Conservation (phyloP, 2,329 filamentous ascomycete genomes). For the Orbilia blumenaviensis region DNA sequence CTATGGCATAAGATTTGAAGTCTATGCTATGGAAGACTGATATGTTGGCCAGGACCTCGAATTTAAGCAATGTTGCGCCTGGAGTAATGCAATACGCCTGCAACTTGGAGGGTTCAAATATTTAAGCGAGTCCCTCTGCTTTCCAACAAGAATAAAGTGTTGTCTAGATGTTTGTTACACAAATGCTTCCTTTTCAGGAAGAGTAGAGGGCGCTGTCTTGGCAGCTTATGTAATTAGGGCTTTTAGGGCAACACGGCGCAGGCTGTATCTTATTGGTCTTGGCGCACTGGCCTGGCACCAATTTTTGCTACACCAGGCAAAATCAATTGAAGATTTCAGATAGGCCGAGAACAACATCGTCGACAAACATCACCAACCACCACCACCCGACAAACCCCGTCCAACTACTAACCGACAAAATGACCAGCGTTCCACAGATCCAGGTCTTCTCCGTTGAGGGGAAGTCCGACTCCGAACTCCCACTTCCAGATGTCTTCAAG, state of each 20-base stretch:
- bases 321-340: constrained; percentile 52
- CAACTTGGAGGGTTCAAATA: too few species aligned
- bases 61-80: too few species aligned
- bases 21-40: background rate
- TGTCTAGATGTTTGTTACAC: constrained; percentile 37
- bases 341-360: constrained; percentile 36
- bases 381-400: constrained; percentile 8
- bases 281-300: constrained; percentile 28
- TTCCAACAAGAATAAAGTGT: background rate
- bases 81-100: too few species aligned
- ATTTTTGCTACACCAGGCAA: constrained; percentile 52
- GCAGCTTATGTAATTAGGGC: constrained; percentile 42
- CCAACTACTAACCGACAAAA: constrained; percentile 44
- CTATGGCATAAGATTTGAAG: background rate
- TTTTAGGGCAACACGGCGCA: constrained; percentile 50
- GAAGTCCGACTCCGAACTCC: constrained; percentile 85
- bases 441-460: constrained; percentile 97
- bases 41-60: too few species aligned
- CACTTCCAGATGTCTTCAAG: constrained; percentile 96
- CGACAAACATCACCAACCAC: constrained; percentile 40
- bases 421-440: constrained; percentile 76
- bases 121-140: background rate
- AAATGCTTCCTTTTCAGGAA: background rate
- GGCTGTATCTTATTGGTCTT: background rate
- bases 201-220: too few species aligned